Evolutionary conservation across 345 rosid species (phyloP), one percentile per base, ranked within the genome.

Genomic region (Populus pruinosa): DNA sequence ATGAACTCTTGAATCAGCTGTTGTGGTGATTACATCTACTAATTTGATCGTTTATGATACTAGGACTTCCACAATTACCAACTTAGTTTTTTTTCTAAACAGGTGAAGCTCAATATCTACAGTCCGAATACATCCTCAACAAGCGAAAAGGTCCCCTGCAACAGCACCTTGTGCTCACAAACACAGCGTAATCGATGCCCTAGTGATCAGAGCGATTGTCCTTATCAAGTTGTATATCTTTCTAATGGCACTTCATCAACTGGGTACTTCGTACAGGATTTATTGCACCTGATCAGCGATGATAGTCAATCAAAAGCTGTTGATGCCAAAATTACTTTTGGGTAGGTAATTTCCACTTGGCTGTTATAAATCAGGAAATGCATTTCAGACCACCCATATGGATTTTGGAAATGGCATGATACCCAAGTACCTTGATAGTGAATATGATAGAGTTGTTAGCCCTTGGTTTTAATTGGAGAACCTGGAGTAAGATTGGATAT

Each of bases 111-210:
- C 21, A 90, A 88, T 83, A 91, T 92, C 61, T 94, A 91, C 82
- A 91, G 92, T 83, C 92, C 95, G 23, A 91, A 85, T 80, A 78
- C 75, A 21, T 92, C 98, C 11, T 83, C 95, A 59, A 88, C 98
- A 38, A 91, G 94, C 76, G 27, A 86, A 25, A 81, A 76, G 27
- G 88, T 94, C 74, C 65, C 86, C 75, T 94, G 98, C 82, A 84
- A 78, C 86, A 94, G 89, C 84, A 23, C 74, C 10, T 70, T 83
- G 79, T 94, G 98, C 76, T 73, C 85, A 59, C 80, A 39, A 29
- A 25, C 35, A 71, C 82, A 78, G 62, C 84, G 67, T 8, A 35
- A 33, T 49, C 79, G n/a, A 55, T 94, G 98, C 35, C 31, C 91
- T 63, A 86, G 93, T 3, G 78, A 88, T 80, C 66, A 36, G 65